Conservation (phyloP, 192 early-diverging fungal genomes). For the Diversispora epigaea region DNA sequence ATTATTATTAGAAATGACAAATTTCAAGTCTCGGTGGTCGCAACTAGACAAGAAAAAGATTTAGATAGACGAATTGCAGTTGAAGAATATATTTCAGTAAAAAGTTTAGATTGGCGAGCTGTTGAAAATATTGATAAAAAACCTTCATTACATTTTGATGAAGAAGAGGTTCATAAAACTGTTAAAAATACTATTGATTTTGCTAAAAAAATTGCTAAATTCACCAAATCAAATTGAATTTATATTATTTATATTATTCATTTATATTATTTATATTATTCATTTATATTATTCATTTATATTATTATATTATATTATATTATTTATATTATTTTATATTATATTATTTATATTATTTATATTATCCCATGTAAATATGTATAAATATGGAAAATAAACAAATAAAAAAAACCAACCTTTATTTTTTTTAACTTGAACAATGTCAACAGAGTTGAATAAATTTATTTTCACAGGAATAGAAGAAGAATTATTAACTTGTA, state of each 20-base stretch:
- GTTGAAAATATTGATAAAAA: conserved; percentile 18
- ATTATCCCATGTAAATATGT: too few species aligned
- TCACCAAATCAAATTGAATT: not conserved
- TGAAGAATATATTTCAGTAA: conserved; percentile 4
- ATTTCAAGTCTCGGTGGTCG: not conserved
- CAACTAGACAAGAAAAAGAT: conserved; percentile 17
- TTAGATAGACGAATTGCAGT: not conserved
- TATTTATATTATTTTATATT: too few species aligned
- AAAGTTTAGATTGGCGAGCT: conserved; percentile 2
- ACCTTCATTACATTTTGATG: not conserved
- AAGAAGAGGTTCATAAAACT: not conserved
- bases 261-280: too few species aligned
- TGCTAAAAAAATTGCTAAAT: conserved; percentile 10
- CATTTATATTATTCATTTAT: too few species aligned
- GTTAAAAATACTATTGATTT: conserved; percentile 4
- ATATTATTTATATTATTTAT: too few species aligned
- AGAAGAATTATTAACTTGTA: not conserved
- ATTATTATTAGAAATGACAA: conserved; percentile 2
- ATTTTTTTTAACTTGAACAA: not conserved
- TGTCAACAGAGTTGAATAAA: not conserved
- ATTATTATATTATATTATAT: too few species aligned
- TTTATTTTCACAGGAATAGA: not conserved
- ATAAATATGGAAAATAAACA: too few species aligned
- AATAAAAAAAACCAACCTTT: too few species aligned
- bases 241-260: too few species aligned